Base-by-base conservation (phyloP, 495 filamentous ascomycete species). In the Penicillium lividum region DNA sequence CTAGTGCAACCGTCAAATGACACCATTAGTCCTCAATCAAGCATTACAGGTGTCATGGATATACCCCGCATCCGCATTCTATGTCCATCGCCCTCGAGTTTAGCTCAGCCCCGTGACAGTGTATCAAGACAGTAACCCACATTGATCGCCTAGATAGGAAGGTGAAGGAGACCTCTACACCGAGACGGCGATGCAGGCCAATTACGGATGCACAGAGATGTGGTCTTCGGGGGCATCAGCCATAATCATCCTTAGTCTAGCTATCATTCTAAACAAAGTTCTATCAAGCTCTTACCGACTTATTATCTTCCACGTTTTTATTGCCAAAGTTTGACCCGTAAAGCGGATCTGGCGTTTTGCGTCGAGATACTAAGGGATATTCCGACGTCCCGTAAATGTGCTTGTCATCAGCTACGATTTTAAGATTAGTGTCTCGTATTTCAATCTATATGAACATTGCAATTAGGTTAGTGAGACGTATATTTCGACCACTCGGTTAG, bases 181-280 rank as follows among this genome's bases (percentile, higher is more conserved):
- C 66, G 66, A 68, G 47, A 38, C 66, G 66, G 66, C 63, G 66
- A 54, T 18, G 2, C 22, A 46, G 49, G 34, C 66, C 66, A 68
- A 68, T 68, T 11, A 49, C 25, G 15, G 45, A 22, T 7, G 13
- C n/a, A 16, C 46, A n/a, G 0, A 16, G 16, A 13, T 29, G 22
- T 11, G 33, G 31, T 25, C 29, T 28, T 54, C 33, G 31, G 50
- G 25, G 29, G 10, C 2, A 10, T 22, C 11, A 29, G 33, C 36
- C 45, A 22, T 2, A 22, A 22, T 22, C 22, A 22, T 22, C 22
- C 1, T 22, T 29, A 5, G 34, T 5, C 13, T 31, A 13, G 16
- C 7, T 4, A 36, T 27, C 1, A 13, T 29, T n/a, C 6, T 15
- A 43, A 42, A 13, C 5, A 49, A 31, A 9, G 13, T 29, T 31